Evolutionary conservation across 441 rosid species (phyloP), one percentile per base, ranked within the genome.

Genomic region (Pelargonium myrrhifolium): DNA sequence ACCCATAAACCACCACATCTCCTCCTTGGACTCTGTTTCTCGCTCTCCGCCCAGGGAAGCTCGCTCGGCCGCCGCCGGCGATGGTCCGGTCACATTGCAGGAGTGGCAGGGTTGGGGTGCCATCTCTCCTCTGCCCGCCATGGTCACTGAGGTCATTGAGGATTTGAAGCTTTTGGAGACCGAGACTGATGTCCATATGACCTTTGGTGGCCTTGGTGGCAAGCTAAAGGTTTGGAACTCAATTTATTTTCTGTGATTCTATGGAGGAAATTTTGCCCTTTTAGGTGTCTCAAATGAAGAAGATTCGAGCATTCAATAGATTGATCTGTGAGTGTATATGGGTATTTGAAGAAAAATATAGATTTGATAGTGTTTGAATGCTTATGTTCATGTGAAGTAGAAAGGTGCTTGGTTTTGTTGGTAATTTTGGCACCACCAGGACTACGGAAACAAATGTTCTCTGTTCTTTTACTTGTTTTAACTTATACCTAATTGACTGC

Each of bases 71-170:
- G 81, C 59, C 61, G 45, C 9, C 7, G 79, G 66, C 17, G 80
- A 72, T 51, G 89, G 82, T 8, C 0, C 72, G 49, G 45, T 90
- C 67, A 66, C 90, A 6, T 72, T 76, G 74, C 77, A 81, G 73
- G 97, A 91, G 60, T 93, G 98, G 97, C 84, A 75, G 77, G 82
- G 85, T 20, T 90, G 92, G 97, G 93, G 95, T 10, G 39, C 85
- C 35, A 74, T 72, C 45, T 90, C 96, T 70, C 85, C 84, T 0
- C 60, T 93, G 15, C 98, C 97, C 1, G 74, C 82, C 4, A 76
- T 84, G 81, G 91, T 90, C 53, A 73, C 78, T 63, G 84, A 83
- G 74, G 77, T 89, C 72, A 75, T 89, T 63, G 74, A 81, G 15
- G 97, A 89, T 72, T 75, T 93, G 86, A 88, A 82, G 77, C 79